Evolutionary conservation across 305 asterid species (phyloP).

Genomic region (Fraxinus platypoda): DNA sequence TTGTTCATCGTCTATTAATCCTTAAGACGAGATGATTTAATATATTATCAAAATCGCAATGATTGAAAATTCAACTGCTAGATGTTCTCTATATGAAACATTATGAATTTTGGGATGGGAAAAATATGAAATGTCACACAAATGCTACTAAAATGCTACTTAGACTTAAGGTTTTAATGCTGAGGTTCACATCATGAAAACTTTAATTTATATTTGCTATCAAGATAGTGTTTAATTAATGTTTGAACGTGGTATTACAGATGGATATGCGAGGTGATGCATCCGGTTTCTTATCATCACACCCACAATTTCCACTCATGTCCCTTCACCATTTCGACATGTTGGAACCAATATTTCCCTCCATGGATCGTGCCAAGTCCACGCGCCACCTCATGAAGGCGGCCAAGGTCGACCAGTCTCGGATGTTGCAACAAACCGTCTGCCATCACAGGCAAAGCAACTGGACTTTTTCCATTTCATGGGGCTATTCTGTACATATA

Average conservation of each 20-base stretch:
- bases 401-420: slow-evolving; percentile 35
- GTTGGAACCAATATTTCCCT: slow-evolving; percentile 38
- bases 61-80: background rate
- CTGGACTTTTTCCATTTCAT: slow-evolving; percentile 50
- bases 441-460: slow-evolving; percentile 32
- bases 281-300: slow-evolving; percentile 41
- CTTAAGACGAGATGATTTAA: background rate
- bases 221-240: background rate
- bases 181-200: background rate
- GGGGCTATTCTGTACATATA: slow-evolving; percentile 51
- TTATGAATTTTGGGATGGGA: background rate
- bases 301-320: slow-evolving; percentile 35
- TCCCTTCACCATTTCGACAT: slow-evolving; percentile 53
- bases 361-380: slow-evolving; percentile 28
- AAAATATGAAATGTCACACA: background rate
- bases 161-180: background rate
- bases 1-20: background rate
- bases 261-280: slow-evolving; percentile 42
- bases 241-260: slow-evolving; percentile 4
- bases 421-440: slow-evolving; percentile 45
- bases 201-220: background rate
- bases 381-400: slow-evolving; percentile 46
- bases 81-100: background rate
- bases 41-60: too few species aligned
- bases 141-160: too few species aligned